Conservation (phyloP, 139 green algal species). For the Chlamydomonas asymmetrica region DNA sequence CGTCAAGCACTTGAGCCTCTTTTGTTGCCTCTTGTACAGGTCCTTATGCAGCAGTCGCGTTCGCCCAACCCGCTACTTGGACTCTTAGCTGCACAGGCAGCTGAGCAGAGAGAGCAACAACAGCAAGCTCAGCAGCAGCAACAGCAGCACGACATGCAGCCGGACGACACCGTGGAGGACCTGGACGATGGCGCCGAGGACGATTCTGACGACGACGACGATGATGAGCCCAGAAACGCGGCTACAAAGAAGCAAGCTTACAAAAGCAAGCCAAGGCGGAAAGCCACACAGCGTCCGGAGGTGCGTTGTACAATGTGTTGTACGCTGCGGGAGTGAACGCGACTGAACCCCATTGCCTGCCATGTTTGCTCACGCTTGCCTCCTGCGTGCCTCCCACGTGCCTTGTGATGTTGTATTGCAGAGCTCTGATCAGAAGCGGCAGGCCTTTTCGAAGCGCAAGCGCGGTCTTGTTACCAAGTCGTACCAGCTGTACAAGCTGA, state of each 20-base stretch:
- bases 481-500: constrained; percentile 61
- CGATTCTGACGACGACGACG: not conserved
- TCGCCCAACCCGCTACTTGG: too few species aligned
- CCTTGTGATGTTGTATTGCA: constrained; percentile 18
- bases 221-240: constrained; percentile 4
- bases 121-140: too few species aligned
- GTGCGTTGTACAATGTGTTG: constrained; percentile 10
- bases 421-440: constrained; percentile 59
- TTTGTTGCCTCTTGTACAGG: too few species aligned
- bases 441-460: constrained; percentile 69
- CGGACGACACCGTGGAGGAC: not conserved
- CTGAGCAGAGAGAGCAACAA: too few species aligned
- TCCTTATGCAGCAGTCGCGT: too few species aligned
- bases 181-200: not conserved
- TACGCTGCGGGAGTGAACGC: not conserved
- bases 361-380: not conserved
- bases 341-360: not conserved
- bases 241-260: constrained; percentile 1
- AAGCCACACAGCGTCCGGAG: constrained; percentile 42
- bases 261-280: constrained; percentile 31
- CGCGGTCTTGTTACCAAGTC: constrained; percentile 59
- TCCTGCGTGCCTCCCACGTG: not conserved
- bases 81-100: too few species aligned
- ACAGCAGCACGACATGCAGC: too few species aligned
- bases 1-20: too few species aligned